Base-by-base conservation (phyloP, 495 filamentous ascomycete species). In the Penicillium macrosclerotiorum region DNA sequence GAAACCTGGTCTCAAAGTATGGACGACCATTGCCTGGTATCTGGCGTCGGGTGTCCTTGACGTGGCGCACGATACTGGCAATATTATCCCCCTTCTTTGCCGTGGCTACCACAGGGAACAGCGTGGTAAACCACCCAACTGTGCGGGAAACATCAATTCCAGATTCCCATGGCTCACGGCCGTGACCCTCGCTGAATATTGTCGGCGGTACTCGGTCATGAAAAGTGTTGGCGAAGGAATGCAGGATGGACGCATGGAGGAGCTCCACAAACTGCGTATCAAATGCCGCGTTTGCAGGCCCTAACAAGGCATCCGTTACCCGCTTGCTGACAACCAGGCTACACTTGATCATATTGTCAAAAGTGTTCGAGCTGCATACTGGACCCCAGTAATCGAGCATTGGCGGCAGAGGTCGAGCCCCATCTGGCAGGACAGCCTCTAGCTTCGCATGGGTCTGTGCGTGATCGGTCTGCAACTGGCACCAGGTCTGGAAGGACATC, bases 51-150 rank as follows among this genome's bases (percentile, higher is more conserved):
- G 14, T 20, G 32, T 42, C 39, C 33, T 36, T 36, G 33, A n/a
- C n/a, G n/a, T n/a, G n/a, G n/a, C n/a, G n/a, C n/a, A n/a, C n/a
- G n/a, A n/a, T n/a, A n/a, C n/a, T n/a, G n/a, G n/a, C n/a, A n/a
- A n/a, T n/a, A n/a, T n/a, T n/a, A n/a, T n/a, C n/a, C n/a, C n/a
- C n/a, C n/a, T n/a, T n/a, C n/a, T n/a, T n/a, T n/a, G n/a, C n/a
- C n/a, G n/a, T n/a, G n/a, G n/a, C n/a, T n/a, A n/a, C n/a, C n/a
- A n/a, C n/a, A n/a, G 74, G 73, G 37, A 59, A 64, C 42, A 77
- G 62, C 5, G 67, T 65, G 11, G 73, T 77, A 49, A 79, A 79
- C 74, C 76, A 79, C 3, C 76, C 76, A 14, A 78, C 63, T 11
- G 72, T 76, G 8, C 54, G 49, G 4, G 72, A 69, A 20, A 76